Evolutionary conservation across 2,329 filamentous ascomycete species (phyloP), one percentile per base, ranked within the genome.

Genomic region (Colletotrichum liriopes): DNA sequence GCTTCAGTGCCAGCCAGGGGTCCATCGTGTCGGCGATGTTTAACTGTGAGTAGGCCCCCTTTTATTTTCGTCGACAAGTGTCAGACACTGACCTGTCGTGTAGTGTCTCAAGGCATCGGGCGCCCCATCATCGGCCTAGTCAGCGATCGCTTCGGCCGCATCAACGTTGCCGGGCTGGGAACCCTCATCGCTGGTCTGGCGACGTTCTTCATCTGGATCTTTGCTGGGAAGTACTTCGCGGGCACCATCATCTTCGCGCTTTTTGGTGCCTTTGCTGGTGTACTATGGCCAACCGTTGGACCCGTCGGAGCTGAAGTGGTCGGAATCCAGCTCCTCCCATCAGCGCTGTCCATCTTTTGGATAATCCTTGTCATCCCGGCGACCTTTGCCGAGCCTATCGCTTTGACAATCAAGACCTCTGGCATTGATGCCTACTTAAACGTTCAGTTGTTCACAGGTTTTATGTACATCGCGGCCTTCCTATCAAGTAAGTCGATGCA

Each of bases 221-320:
- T 91, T 72, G 92, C 93, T 2, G 88, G 89, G 52, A 88, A 86
- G 74, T 79, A 78, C 14, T 93, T 90, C 74, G 91, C 89, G 0
- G 89, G 93, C 0, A 84, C 94, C 37, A 86, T 96, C 41, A 88
- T 95, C 76, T 96, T 93, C 77, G 87, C 90, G 0, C 81, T 96
- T 18, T 80, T 94, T 1, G 93, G 93, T 2, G 86, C 84, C 2
- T 90, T 95, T 1, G 90, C 90, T 3, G 94, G 94, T 8, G 92
- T 90, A 0, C 92, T 93, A 75, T 95, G 91, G 91, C 87, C 90
- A 0, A 91, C 91, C 1, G 87, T 93, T 37, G 91, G 85, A 0
- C 93, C 93, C 0, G 90, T 95, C 8, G 89, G 89, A 6, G 92
- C 92, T 3, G 93, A 96, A 80, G 89, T 96, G 1, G 89, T 95